Conservation (phyloP, 1,284 basidiomycete species). For the Mycena sp. region DNA sequence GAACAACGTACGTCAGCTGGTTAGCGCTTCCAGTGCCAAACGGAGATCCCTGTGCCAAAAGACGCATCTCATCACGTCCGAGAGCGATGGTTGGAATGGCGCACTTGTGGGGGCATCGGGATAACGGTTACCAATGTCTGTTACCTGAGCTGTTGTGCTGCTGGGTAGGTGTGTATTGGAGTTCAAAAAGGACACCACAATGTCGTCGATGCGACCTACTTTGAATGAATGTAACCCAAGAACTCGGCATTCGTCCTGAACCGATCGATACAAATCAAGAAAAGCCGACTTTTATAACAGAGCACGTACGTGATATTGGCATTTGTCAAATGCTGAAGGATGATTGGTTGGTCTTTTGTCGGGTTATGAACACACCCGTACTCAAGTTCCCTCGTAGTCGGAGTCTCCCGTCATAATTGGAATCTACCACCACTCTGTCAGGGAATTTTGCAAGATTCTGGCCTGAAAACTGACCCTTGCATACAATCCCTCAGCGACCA, state of each 20-base stretch:
- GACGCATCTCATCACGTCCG: slow-evolving; percentile 31
- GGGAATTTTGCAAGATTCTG: slow-evolving; percentile 26
- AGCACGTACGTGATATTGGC: slow-evolving; percentile 9
- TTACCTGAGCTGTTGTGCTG: not conserved
- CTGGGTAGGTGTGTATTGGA: not conserved
- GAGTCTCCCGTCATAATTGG: slow-evolving; percentile 10
- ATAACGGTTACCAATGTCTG: not conserved
- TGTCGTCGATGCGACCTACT: too few relatives aligned
- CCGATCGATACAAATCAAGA: not conserved
- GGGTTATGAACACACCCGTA: not conserved
- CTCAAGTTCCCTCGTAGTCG: slow-evolving; percentile 16
- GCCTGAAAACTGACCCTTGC: not conserved
- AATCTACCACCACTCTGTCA: not conserved
- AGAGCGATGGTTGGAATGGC: too few relatives aligned
- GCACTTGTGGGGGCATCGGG: slow-evolving; percentile 15
- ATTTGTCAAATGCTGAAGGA: not conserved
- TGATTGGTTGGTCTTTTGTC: not conserved
- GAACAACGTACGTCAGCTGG: slow-evolving; percentile 34
- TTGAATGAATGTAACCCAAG: slow-evolving; percentile 32
- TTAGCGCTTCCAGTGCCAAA: slow-evolving; percentile 41
- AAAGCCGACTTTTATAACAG: too few relatives aligned
- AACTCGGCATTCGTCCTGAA: slow-evolving; percentile 38
- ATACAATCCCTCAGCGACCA: too few relatives aligned
- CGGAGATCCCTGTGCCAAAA: too few relatives aligned
- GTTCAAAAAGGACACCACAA: too few relatives aligned